Base-by-base conservation (phyloP, 139 green algal species). In the Chlorella sp. region DNA sequence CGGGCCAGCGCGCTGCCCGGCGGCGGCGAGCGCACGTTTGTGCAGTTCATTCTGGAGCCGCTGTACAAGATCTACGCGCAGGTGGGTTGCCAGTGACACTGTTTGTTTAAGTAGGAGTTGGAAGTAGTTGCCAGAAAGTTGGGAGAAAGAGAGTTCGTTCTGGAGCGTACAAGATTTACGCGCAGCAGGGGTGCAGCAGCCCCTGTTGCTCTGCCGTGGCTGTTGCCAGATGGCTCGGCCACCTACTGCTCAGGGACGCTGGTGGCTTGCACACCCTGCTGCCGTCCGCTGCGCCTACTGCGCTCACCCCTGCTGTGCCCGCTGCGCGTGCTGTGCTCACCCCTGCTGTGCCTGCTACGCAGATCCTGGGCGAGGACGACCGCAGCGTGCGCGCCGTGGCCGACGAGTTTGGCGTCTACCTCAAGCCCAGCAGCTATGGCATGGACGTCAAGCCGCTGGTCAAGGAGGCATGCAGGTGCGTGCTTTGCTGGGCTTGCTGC, bases 21-120 rank as follows among this genome's bases (percentile, higher is more conserved):
- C 16, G 88, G 85, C 41, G 89, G 83, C 36, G 89, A 98, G 79
- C 94, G 97, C 78, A 92, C 91, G 63, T 99, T 99, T 85, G 95
- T 99, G 80, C 89, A 98, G 78, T 99, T 99, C 73, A 85, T 99
- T 18, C 91, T 99, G 41, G 95, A 99, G 88, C 97, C 97, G 16
- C 87, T 99, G 85, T 99, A 99, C 51, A 60, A 60, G 51, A 60
- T 60, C 51, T 60, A 60, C 15, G 51, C 51, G 51, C 51, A 60
- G 51, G 51, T 21, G 2, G 11, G 44, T 55, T n/a, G n/a, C n/a
- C n/a, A n/a, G n/a, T n/a, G n/a, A n/a, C n/a, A n/a, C n/a, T n/a
- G n/a, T n/a, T n/a, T n/a, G n/a, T n/a, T n/a, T n/a, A n/a, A n/a
- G n/a, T n/a, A n/a, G n/a, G n/a, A n/a, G n/a, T n/a, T n/a, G n/a